Evolutionary conservation across 2,329 filamentous ascomycete species (phyloP).

Genomic region (Aschersonia sp.): DNA sequence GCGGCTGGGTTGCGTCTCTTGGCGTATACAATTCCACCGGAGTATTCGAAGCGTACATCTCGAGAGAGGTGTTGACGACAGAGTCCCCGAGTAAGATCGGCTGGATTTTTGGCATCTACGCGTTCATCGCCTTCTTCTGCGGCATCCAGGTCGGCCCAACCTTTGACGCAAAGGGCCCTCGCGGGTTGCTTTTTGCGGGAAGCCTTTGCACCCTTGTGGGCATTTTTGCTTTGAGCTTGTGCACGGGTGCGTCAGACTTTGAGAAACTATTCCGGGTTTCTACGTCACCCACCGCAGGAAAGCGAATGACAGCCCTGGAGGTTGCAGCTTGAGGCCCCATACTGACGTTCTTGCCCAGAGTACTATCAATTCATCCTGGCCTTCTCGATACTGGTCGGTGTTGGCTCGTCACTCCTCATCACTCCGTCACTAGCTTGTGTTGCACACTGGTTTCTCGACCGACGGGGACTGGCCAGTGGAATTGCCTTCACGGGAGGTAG

Average conservation of each 20-base stretch:
- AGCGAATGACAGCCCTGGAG: not conserved
- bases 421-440: constrained; percentile 53
- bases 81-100: constrained; percentile 42
- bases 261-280: constrained; percentile 1
- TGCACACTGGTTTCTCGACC: constrained; percentile 58
- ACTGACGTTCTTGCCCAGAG: constrained; percentile 10
- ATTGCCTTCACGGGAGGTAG: constrained; percentile 62
- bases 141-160: constrained; percentile 54
- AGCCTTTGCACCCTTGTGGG: not conserved
- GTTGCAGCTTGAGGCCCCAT: not conserved
- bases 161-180: constrained; percentile 32
- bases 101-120: constrained; percentile 57
- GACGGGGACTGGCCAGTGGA: constrained; percentile 66
- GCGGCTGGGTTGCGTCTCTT: constrained; percentile 43
- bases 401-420: constrained; percentile 63
- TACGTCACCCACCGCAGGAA: not conserved
- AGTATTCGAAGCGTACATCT: constrained; percentile 49
- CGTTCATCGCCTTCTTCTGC: constrained; percentile 53
- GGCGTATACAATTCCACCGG: constrained; percentile 50
- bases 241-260: not conserved
- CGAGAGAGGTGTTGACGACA: constrained; percentile 40
- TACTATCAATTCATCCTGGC: constrained; percentile 74
- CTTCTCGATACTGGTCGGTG: constrained; percentile 58
- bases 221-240: constrained; percentile 1
- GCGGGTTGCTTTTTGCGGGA: not conserved